Percentiles rank a stretch among this genome's conserved stretches.
These are phyloP conservation scores for Ceratobasidium sp. DNA, from an alignment of 1,284 basidiomycete genomes.

Conservation along the genomic window DNA sequence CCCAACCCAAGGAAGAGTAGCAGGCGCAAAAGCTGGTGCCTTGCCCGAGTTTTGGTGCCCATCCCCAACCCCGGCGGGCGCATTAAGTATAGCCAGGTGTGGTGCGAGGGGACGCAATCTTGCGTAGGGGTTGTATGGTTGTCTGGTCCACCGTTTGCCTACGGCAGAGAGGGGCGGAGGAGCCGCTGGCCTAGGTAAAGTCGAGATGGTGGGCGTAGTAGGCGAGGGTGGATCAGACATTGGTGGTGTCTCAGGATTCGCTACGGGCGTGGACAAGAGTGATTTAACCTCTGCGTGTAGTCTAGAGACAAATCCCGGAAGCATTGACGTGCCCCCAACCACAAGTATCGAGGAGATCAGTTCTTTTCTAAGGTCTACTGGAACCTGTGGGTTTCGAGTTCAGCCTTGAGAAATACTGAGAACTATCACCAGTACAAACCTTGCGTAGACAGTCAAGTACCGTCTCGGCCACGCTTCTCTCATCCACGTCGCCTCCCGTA, in stretches of 20 bases:
- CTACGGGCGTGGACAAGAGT: conserved; percentile 59
- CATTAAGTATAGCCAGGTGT: conserved; percentile 81
- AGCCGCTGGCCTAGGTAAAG: conserved; percentile 40
- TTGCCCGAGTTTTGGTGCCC: conserved; percentile 65
- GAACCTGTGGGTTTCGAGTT: conserved; percentile 60
- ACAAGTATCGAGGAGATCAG: conserved; percentile 83
- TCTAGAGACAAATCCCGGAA: conserved; percentile 89
- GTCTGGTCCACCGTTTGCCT: conserved; percentile 42
- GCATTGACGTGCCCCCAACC: conserved; percentile 85
- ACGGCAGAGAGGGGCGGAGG: neutral
- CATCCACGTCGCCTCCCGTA: conserved; percentile 85
- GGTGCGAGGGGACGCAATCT: conserved; percentile 69
- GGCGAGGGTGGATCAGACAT: conserved; percentile 44
- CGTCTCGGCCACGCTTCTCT: conserved; percentile 78
- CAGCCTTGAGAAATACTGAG: conserved; percentile 3
- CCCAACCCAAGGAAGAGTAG: conserved; percentile 86
- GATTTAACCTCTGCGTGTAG: conserved; percentile 75
- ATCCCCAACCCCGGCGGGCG: conserved; percentile 57
- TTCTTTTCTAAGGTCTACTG: conserved; percentile 83
- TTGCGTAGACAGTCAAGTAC: conserved; percentile 78
- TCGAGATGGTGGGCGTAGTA: conserved; percentile 39
- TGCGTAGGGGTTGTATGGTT: conserved; percentile 71
- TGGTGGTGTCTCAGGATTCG: conserved; percentile 43
- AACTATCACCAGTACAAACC: conserved; percentile 53
- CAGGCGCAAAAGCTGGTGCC: conserved; percentile 82